Conservation (phyloP, 2,329 filamentous ascomycete genomes). For the Podosphaera leucotricha region DNA sequence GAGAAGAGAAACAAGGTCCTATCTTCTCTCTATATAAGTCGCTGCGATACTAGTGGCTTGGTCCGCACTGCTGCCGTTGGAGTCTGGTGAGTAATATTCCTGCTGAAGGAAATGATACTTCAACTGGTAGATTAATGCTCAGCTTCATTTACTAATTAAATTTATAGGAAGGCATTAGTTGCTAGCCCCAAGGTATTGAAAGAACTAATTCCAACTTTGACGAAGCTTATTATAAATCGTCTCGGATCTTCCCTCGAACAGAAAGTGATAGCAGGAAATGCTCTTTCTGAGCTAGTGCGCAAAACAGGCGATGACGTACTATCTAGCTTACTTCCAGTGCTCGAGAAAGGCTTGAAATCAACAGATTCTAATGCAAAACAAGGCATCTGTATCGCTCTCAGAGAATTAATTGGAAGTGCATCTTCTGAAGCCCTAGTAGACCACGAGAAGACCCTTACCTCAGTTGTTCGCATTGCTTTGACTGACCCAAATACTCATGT, state of each 20-base stretch:
- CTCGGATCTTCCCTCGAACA: constrained; percentile 93
- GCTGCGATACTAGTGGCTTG: constrained; percentile 81
- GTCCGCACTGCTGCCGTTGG: constrained; percentile 75
- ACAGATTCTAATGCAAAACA: constrained; percentile 85
- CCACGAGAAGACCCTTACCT: constrained; percentile 85
- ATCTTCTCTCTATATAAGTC: constrained; percentile 91
- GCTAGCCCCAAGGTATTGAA: constrained; percentile 80
- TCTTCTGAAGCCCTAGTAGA: constrained; percentile 75
- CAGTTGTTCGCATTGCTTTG: constrained; percentile 76
- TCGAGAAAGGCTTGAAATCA: constrained; percentile 78
- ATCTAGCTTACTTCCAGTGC: constrained; percentile 63
- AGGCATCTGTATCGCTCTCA: constrained; percentile 88
- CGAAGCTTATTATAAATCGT: constrained; percentile 79
- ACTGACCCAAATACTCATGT: constrained; percentile 80
- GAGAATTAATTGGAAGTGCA: constrained; percentile 77
- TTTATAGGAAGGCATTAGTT: constrained; percentile 2
- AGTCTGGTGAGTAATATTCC: constrained; percentile 37
- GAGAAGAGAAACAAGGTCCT: constrained; percentile 94
- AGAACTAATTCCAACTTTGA: constrained; percentile 83
- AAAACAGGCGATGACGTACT: constrained; percentile 90
- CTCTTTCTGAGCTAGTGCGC: constrained; percentile 84
- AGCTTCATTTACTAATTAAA: neutral
- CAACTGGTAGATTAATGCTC: neutral
- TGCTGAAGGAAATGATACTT: constrained; percentile 65
- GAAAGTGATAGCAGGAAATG: constrained; percentile 95